phyloP scores from a whole-genome alignment of 225 moss, liverwort and hornwort genomes.

The Pseudisothecium myosuroides region DNA sequence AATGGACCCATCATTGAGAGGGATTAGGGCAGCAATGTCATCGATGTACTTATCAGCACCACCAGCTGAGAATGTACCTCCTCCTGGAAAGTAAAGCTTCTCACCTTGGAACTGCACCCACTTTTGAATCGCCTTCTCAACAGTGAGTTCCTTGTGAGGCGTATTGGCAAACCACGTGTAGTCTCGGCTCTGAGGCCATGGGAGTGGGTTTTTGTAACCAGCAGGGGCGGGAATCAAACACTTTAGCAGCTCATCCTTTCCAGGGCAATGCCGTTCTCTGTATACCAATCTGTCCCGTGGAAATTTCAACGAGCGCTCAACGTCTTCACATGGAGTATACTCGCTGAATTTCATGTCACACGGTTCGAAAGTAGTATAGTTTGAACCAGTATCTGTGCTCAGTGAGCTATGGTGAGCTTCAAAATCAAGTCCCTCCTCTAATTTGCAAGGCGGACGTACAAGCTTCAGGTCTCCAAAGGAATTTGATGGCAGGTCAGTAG shows the following conservation, averaged over 20 bases:
- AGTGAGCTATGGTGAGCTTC: conserved; percentile 51
- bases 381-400: conserved; percentile 23
- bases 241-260: conserved; percentile 54
- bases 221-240: conserved; percentile 87
- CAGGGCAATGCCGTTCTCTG: conserved; percentile 89
- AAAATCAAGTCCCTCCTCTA: conserved; percentile 45
- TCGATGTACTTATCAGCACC: conserved; percentile 55
- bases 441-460: conserved; percentile 18
- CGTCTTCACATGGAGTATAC: conserved; percentile 96
- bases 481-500: conserved; percentile 1
- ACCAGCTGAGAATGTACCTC: conserved; percentile 53
- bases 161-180: conserved; percentile 85
- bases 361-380: conserved; percentile 37
- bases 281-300: conserved; percentile 67
- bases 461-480: conserved; percentile 16
- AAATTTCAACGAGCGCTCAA: conserved; percentile 60
- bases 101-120: conserved; percentile 63
- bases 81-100: conserved; percentile 48
- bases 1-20: conserved; percentile 39
- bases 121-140: conserved; percentile 61
- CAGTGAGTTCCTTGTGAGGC: conserved; percentile 85
- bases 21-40: conserved; percentile 43
- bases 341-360: conserved; percentile 83
- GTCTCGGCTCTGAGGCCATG: conserved; percentile 82
- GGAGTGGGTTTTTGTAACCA: conserved; percentile 71